Evolutionary conservation across 306 rosid genomes (phyloP).

Genomic region (Castanospermum australe): DNA sequence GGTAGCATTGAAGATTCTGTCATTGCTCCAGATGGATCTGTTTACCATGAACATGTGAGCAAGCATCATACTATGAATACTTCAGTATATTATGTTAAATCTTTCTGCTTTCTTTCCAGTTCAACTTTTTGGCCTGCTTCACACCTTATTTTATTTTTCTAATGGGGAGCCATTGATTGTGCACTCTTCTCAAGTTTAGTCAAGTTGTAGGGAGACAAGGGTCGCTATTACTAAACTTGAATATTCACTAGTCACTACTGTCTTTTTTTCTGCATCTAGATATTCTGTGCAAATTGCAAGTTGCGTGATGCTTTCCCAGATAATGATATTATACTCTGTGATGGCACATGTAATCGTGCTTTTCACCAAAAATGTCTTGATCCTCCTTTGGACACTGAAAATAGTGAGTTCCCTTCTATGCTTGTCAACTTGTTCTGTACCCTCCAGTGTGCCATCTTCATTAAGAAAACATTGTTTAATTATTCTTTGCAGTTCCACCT

Average conservation of each 20-base stretch:
- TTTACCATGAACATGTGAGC: conserved; percentile 87
- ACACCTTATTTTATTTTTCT: background rate
- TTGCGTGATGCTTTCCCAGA: conserved; percentile 77
- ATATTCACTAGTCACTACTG: conserved; percentile 11
- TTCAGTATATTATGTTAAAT: background rate
- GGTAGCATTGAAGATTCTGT: conserved; percentile 91
- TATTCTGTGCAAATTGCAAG: conserved; percentile 93
- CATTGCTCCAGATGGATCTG: conserved; percentile 91
- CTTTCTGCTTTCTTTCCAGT: background rate
- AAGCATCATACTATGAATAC: conserved; percentile 7
- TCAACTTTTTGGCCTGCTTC: conserved; percentile 1
- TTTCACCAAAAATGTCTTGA: conserved; percentile 92
- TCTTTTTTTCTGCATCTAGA: conserved; percentile 46
- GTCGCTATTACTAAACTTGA: background rate
- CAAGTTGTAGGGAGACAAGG: background rate
- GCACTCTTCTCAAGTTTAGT: conserved; percentile 10
- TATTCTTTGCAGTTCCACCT: conserved; percentile 71
- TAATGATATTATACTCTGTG: conserved; percentile 91
- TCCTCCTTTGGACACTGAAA: conserved; percentile 88
- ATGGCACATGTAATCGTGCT: conserved; percentile 93
- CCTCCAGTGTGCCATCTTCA: conserved; percentile 11
- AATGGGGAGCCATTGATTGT: background rate
- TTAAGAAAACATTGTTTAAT: conserved; percentile 22
- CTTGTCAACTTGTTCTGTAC: conserved; percentile 21
- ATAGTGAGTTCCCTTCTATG: conserved; percentile 53